phyloP scores from a whole-genome alignment of 2,329 filamentous ascomycete genomes.

The Calonectria leucothoes region DNA sequence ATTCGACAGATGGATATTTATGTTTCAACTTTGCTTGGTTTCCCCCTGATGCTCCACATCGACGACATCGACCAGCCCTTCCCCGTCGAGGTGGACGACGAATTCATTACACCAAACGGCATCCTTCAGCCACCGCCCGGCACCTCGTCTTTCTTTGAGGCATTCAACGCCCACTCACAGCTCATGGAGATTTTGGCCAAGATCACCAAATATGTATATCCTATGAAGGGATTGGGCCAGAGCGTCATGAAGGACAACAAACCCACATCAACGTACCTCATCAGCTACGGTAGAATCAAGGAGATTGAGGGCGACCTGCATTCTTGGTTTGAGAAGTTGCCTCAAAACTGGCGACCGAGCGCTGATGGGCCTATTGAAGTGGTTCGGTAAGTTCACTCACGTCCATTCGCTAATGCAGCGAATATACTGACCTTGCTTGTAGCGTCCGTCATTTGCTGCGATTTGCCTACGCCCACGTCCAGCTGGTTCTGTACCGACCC shows the following conservation, averaged over 20 bases:
- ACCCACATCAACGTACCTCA: constrained; percentile 66
- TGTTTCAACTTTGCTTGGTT: constrained; percentile 74
- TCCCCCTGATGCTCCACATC: constrained; percentile 71
- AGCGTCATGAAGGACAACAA: constrained; percentile 55
- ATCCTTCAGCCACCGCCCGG: constrained; percentile 67
- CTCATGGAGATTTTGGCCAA: constrained; percentile 74
- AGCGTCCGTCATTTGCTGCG: constrained; percentile 80
- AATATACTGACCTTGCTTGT: constrained; percentile 18
- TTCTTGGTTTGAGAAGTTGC: constrained; percentile 74
- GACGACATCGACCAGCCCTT: constrained; percentile 77
- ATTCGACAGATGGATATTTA: constrained; percentile 79
- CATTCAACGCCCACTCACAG: constrained; percentile 73
- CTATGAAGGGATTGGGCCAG: constrained; percentile 67
- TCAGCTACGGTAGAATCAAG: constrained; percentile 72
- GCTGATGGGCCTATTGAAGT: constrained; percentile 80
- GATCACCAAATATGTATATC: constrained; percentile 75
- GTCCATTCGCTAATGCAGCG: no score
- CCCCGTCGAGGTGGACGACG: constrained; percentile 74
- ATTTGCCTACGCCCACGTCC: constrained; percentile 85
- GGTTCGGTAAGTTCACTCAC: constrained; percentile 71
- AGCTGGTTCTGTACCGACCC: constrained; percentile 84
- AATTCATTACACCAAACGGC: constrained; percentile 71
- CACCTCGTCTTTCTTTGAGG: constrained; percentile 70
- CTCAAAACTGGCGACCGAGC: constrained; percentile 81
- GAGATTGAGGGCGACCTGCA: constrained; percentile 74